phyloP scores from a whole-genome alignment of 345 rosid species.

The Triadica sebifera region DNA sequence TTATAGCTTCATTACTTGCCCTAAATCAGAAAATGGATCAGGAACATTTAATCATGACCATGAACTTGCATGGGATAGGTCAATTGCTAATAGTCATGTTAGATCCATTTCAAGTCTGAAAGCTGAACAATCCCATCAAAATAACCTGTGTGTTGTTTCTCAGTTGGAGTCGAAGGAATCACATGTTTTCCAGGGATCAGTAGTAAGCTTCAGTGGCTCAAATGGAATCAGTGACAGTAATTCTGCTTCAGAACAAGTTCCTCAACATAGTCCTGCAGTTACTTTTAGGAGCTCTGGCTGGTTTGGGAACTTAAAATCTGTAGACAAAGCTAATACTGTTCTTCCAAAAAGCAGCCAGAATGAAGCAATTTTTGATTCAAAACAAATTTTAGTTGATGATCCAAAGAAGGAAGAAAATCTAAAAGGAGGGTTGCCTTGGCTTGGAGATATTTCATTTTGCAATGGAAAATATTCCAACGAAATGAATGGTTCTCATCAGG shows the following conservation, averaged over 20 bases:
- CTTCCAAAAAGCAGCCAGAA: conserved; percentile 21
- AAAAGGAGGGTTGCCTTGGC: conserved; percentile 46
- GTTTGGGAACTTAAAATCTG: conserved; percentile 31
- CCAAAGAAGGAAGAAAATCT: conserved; percentile 20
- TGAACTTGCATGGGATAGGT: conserved; percentile 21
- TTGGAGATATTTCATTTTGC: conserved; percentile 30
- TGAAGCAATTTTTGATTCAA: conserved; percentile 14
- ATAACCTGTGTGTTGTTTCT: conserved; percentile 30
- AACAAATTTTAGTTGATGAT: conserved; percentile 12
- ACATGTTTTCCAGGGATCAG: conserved; percentile 9
- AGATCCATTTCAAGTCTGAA: conserved; percentile 30
- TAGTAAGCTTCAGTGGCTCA: conserved; percentile 18
- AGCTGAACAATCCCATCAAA: conserved; percentile 31
- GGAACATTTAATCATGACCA: conserved; percentile 13
- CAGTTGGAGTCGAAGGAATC: conserved; percentile 44
- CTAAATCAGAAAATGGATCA: conserved; percentile 24
- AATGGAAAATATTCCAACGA: conserved; percentile 29
- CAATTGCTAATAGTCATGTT: neutral
- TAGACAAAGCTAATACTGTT: conserved; percentile 36
- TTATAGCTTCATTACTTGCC: conserved; percentile 20
- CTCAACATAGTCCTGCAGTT: conserved; percentile 13
- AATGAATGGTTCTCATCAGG: conserved; percentile 35
- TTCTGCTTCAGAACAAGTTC: conserved; percentile 25
- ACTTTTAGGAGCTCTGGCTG: conserved; percentile 16
- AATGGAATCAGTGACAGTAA: conserved; percentile 23